phyloP scores from a whole-genome alignment of 1,284 basidiomycete genomes.

The Rhizopogon parksii region DNA sequence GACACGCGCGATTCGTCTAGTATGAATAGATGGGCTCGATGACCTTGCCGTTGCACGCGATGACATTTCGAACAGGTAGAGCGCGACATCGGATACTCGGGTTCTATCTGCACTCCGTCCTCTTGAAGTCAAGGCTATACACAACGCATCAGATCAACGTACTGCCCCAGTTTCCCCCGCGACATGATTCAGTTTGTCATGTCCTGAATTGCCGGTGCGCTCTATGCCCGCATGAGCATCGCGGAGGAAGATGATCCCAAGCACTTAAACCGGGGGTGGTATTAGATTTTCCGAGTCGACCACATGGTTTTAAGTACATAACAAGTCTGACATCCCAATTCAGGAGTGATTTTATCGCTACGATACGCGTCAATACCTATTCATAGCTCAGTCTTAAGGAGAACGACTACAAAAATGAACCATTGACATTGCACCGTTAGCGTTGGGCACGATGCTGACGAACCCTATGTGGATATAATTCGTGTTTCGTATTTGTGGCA shows the following conservation, averaged over 20 bases:
- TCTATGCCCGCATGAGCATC: background rate
- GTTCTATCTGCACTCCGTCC: no score
- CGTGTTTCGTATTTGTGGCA: slow-evolving; percentile 52
- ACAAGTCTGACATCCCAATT: slow-evolving; percentile 41
- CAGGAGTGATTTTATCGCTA: slow-evolving; percentile 43
- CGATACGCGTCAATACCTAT: slow-evolving; percentile 56
- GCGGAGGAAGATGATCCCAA: background rate
- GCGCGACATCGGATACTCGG: no score
- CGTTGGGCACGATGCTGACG: slow-evolving; percentile 54
- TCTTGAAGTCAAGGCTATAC: slow-evolving; percentile 16
- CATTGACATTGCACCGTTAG: slow-evolving; percentile 38
- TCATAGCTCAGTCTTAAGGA: slow-evolving; percentile 3
- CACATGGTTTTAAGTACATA: background rate
- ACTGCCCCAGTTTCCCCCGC: slow-evolving; percentile 62
- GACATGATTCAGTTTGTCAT: slow-evolving; percentile 49
- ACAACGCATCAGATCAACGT: slow-evolving; percentile 41
- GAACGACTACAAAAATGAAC: background rate
- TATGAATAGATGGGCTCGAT: slow-evolving; percentile 41
- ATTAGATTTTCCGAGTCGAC: background rate
- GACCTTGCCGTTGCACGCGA: slow-evolving; percentile 40
- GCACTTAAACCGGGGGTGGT: slow-evolving; percentile 22
- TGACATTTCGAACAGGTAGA: slow-evolving; percentile 38
- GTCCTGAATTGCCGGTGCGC: slow-evolving; percentile 33
- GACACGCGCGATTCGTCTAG: slow-evolving; percentile 42
- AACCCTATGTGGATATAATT: slow-evolving; percentile 34